These are phyloP conservation scores for Bromus sterilis DNA, from an alignment of 176 grass and related monocot species.

Conservation along the genomic window DNA sequence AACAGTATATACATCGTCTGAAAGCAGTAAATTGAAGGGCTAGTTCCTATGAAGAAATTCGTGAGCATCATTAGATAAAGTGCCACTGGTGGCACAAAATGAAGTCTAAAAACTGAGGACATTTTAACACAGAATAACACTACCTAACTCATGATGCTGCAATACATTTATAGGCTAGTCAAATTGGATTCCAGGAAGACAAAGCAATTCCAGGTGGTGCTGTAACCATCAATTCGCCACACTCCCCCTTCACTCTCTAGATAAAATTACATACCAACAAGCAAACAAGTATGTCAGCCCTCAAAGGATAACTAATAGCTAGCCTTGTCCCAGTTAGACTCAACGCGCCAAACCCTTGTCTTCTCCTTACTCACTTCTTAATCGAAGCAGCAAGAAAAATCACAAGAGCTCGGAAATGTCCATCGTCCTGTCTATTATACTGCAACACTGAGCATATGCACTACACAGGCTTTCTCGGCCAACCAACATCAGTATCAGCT, in stretches of 20 bases:
- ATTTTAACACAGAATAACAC: background rate
- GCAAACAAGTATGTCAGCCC: background rate
- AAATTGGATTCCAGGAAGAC: background rate
- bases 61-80: background rate
- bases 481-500: background rate
- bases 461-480: background rate
- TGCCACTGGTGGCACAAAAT: background rate
- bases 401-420: background rate
- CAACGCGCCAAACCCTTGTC: too few relatives aligned
- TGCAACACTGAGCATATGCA: background rate
- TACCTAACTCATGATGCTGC: background rate
- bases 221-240: background rate
- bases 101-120: background rate
- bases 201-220: background rate
- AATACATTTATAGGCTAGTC: background rate
- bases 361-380: background rate
- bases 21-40: background rate
- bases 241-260: background rate
- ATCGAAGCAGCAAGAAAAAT: background rate
- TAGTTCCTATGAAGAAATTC: background rate
- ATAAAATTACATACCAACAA: background rate
- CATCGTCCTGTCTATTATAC: background rate
- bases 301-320: background rate
- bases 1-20: background rate
- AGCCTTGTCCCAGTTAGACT: too few relatives aligned